Conservation (phyloP, 2,329 filamentous ascomycete species). For the Sporothrix humicola region DNA sequence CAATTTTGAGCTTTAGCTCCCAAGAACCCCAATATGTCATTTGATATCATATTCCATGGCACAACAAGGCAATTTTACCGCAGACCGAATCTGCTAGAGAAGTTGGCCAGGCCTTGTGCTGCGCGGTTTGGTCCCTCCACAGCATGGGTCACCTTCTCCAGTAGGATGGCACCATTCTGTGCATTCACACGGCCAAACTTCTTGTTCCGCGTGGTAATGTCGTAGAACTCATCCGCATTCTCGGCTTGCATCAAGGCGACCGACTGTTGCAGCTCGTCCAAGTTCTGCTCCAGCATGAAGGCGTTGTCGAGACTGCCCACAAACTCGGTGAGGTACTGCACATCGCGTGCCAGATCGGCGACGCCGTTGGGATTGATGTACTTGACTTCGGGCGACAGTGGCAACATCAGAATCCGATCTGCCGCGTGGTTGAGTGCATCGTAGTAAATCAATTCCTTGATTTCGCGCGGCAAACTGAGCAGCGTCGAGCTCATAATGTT, state of each 20-base stretch:
- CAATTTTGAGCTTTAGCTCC: background rate
- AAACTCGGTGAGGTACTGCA: slow-evolving; percentile 82
- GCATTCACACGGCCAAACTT: slow-evolving; percentile 94
- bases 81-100: slow-evolving; percentile 78
- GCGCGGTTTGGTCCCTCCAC: slow-evolving; percentile 63
- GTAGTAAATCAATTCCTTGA: slow-evolving; percentile 98
- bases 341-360: slow-evolving; percentile 78
- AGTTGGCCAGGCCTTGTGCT: slow-evolving; percentile 70
- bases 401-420: slow-evolving; percentile 79
- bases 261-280: slow-evolving; percentile 94
- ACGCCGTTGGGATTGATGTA: slow-evolving; percentile 89
- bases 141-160: slow-evolving; percentile 84
- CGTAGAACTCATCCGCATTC: slow-evolving; percentile 96
- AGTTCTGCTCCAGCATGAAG: slow-evolving; percentile 82
- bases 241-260: slow-evolving; percentile 84
- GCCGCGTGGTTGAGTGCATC: slow-evolving; percentile 92
- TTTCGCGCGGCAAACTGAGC: slow-evolving; percentile 88
- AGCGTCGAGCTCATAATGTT: slow-evolving; percentile 98
- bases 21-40: background rate
- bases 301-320: slow-evolving; percentile 83
- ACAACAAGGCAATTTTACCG: slow-evolving; percentile 45
- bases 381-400: slow-evolving; percentile 77
- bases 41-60: background rate
- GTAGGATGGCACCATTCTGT: slow-evolving; percentile 80
- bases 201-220: slow-evolving; percentile 85